These are phyloP conservation scores for Xylaria bambusicola DNA, from an alignment of 495 filamentous ascomycete genomes.

Conservation along the genomic window DNA sequence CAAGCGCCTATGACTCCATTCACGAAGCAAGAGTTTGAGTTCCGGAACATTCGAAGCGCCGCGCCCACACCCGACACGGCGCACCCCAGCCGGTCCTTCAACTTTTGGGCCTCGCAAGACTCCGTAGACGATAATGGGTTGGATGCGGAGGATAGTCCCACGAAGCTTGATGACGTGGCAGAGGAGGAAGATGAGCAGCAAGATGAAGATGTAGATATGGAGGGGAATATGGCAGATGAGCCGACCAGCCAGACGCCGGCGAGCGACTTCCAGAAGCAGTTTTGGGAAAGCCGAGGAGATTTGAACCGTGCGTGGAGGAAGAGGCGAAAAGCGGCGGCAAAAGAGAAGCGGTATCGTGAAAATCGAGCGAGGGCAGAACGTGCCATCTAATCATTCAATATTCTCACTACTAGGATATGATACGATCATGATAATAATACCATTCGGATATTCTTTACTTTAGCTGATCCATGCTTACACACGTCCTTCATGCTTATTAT, in stretches of 20 bases:
- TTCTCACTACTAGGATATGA: not conserved
- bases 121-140: constrained; percentile 40
- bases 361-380: constrained; percentile 64
- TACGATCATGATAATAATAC: constrained; percentile 2
- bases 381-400: constrained; percentile 35
- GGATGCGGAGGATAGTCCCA: constrained; percentile 41
- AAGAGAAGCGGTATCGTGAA: constrained; percentile 85
- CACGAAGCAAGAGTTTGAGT: constrained; percentile 73
- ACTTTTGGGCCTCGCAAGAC: constrained; percentile 46
- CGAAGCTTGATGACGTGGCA: constrained; percentile 23
- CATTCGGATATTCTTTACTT: not conserved
- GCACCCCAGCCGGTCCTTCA: constrained; percentile 60
- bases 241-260: constrained; percentile 29
- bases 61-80: constrained; percentile 95
- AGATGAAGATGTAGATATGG: constrained; percentile 36
- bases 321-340: constrained; percentile 73
- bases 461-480: not conserved
- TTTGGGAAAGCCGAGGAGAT: constrained; percentile 89
- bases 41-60: constrained; percentile 73
- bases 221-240: constrained; percentile 15
- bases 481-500: too few relatives aligned
- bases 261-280: constrained; percentile 83
- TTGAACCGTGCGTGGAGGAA: constrained; percentile 91
- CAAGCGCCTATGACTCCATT: constrained; percentile 76
- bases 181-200: constrained; percentile 36